phyloP scores from a whole-genome alignment of 306 rosid species.

The Quercus agrifolia region DNA sequence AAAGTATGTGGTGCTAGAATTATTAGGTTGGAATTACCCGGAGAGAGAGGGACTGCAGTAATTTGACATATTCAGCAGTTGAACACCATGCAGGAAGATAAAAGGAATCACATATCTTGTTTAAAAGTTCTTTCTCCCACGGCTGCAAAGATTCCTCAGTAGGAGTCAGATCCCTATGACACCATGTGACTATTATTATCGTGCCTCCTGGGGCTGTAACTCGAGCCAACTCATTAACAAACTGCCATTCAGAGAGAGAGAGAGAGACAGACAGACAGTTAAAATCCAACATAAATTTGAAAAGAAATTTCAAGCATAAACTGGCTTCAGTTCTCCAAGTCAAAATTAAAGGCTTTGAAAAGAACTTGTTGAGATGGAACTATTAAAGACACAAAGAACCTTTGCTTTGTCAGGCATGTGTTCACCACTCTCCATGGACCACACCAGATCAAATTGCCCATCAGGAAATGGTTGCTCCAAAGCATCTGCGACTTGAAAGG shows the following conservation, averaged over 20 bases:
- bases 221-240: constrained; percentile 76
- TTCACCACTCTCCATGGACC: constrained; percentile 99
- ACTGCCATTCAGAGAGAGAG: constrained; percentile 35
- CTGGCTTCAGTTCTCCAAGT: neutral
- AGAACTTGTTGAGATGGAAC: neutral
- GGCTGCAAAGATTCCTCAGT: constrained; percentile 53
- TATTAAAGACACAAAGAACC: constrained; percentile 24
- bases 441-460: constrained; percentile 71
- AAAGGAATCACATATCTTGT: constrained; percentile 68
- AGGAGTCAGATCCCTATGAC: constrained; percentile 81
- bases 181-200: constrained; percentile 88
- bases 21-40: constrained; percentile 33
- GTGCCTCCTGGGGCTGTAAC: constrained; percentile 91
- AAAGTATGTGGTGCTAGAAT: too few species aligned
- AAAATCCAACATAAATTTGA: neutral
- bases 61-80: constrained; percentile 63
- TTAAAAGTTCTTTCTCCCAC: constrained; percentile 66
- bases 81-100: constrained; percentile 98
- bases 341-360: neutral
- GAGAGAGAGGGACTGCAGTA: constrained; percentile 53
- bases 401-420: constrained; percentile 96
- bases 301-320: constrained; percentile 1
- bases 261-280: constrained; percentile 12
- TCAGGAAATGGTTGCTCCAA: constrained; percentile 77
- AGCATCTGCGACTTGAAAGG: constrained; percentile 86